Base-by-base conservation (phyloP, 2,329 filamentous ascomycete species). In the Colletotrichum tropicicola region DNA sequence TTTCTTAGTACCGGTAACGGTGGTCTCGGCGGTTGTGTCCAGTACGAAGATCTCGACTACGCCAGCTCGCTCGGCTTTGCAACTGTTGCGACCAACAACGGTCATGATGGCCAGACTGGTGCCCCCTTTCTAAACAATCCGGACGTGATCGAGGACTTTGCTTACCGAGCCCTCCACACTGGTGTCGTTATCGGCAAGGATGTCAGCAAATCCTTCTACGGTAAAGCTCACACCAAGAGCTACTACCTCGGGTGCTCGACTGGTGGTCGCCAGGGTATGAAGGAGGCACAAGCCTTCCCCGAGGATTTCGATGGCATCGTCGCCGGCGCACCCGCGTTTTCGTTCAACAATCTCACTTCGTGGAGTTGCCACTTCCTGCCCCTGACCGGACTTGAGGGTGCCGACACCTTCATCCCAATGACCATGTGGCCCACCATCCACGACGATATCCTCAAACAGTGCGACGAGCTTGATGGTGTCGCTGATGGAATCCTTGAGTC, bases 221-320 rank as follows among this genome's bases (percentile, higher is more conserved):
- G 73, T 12, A 48, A 59, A 5, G 17, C 59, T 3, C 73, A 76
- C 10, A 73, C 74, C 4, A 82, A 81, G 69, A 81, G 77, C n/a
- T 86, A 85, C 69, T 86, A 82, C 68, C 72, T 78, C 6, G 85
- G 85, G 21, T 87, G 85, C 70, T 85, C 82, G 1, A 86, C 83
- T 2, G 84, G 85, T 17, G 85, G 85, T 3, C 75, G 84, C 2
- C 84, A 87, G 73, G 85, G 84, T 12, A 72, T 86, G n/a, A 83
- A 82, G 56, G 72, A 80, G 15, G 79, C 81, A 0, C 74, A 74
- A 15, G 75, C 77, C 6, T 74, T 77, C 4, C 72, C 79, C 3
- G 73, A 79, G 47, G 78, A 82, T 67, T 88, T 89, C 58, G 85
- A 88, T 67, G 86, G 86, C 19, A 79, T 85, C 7, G 69, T 41